phyloP scores from a whole-genome alignment of 768 basidiomycete genomes.

The Mycena maculata region DNA sequence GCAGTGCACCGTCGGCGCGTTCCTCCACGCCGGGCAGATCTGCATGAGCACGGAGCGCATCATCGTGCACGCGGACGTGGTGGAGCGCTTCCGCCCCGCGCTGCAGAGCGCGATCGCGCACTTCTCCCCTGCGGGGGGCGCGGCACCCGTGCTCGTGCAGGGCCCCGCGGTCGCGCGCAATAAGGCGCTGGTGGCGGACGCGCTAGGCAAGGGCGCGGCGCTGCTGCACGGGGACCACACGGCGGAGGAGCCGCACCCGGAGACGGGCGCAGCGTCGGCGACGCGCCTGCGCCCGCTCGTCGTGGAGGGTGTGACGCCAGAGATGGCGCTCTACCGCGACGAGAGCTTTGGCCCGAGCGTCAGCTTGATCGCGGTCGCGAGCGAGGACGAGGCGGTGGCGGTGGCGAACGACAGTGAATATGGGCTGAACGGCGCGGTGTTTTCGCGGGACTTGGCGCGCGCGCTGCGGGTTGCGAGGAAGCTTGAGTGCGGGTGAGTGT shows the following conservation, averaged over 20 bases:
- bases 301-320: constrained; percentile 31
- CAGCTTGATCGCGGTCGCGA: constrained; percentile 26
- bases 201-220: constrained; percentile 29
- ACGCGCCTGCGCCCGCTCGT: constrained; percentile 25
- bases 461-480: constrained; percentile 30
- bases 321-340: constrained; percentile 29
- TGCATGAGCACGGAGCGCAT: constrained; percentile 79
- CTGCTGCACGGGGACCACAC: constrained; percentile 30
- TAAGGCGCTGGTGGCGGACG: constrained; percentile 27
- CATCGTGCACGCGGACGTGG: constrained; percentile 70
- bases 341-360: constrained; percentile 37
- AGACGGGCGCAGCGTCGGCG: constrained; percentile 21
- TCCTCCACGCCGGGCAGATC: constrained; percentile 73
- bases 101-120: constrained; percentile 58
- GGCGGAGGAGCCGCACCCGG: constrained; percentile 26
- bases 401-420: constrained; percentile 33
- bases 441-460: constrained; percentile 27
- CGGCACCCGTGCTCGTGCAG: constrained; percentile 27
- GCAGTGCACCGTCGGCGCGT: constrained; percentile 65
- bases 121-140: constrained; percentile 16
- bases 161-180: constrained; percentile 25
- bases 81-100: constrained; percentile 68
- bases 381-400: constrained; percentile 32
- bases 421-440: constrained; percentile 31
- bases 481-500: constrained; percentile 31